A percentile compares a stretch with the other conserved stretches of the same genome.
Conservation (phyloP, 2,329 filamentous ascomycete species). For the Diaporthe sp. region DNA sequence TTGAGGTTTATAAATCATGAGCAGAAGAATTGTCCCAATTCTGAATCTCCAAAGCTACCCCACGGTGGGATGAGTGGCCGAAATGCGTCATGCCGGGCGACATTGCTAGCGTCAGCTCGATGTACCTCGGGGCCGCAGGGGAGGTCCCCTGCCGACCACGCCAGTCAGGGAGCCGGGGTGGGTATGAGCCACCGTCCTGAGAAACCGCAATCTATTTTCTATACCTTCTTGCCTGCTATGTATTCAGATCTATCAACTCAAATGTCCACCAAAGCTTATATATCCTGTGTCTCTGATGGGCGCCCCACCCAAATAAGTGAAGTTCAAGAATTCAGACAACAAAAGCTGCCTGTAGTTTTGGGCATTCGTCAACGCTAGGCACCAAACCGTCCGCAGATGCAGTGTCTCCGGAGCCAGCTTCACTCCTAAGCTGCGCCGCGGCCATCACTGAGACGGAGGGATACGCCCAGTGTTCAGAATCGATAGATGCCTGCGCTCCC, state of each 20-base stretch:
- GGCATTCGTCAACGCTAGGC: background rate
- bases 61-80: slow-evolving; percentile 10
- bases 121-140: background rate
- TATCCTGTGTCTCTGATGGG: no score
- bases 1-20: background rate
- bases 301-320: no score
- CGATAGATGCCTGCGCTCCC: background rate
- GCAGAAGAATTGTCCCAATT: background rate
- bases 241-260: background rate
- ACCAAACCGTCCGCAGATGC: background rate
- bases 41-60: slow-evolving; percentile 2
- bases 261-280: background rate
- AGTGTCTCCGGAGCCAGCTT: background rate
- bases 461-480: background rate
- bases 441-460: background rate
- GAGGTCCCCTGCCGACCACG: background rate
- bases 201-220: background rate
- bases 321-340: background rate
- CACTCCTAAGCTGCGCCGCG: background rate
- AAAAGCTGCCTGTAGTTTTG: background rate
- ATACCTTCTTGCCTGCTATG: no score
- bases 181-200: background rate
- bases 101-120: background rate
- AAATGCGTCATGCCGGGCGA: slow-evolving; percentile 29
- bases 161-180: background rate